Percentiles rank a stretch among this genome's conserved stretches.
Conservation (phyloP, 495 filamentous ascomycete genomes). For the Daldinia childiae region DNA sequence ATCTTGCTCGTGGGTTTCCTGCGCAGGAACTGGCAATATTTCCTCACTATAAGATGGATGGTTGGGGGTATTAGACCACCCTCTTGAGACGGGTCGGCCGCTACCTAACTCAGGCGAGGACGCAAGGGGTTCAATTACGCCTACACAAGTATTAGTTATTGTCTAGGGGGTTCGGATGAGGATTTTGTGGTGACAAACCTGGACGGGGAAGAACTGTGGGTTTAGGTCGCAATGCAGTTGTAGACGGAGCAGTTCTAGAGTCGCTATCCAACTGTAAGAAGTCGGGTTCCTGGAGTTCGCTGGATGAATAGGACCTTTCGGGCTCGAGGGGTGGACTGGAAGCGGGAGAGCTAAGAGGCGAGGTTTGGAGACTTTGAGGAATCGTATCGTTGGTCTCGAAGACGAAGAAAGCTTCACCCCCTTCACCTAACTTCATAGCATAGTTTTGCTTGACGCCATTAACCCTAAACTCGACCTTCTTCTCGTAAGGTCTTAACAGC, state of each 20-base stretch:
- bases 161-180: background rate
- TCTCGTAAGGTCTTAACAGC: slow-evolving; percentile 92
- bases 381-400: slow-evolving; percentile 93
- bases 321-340: slow-evolving; percentile 76
- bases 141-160: slow-evolving; percentile 50
- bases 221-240: slow-evolving; percentile 49
- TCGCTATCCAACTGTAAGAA: slow-evolving; percentile 73
- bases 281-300: slow-evolving; percentile 79
- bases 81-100: slow-evolving; percentile 55
- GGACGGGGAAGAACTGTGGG: slow-evolving; percentile 47
- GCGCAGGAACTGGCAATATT: slow-evolving; percentile 48
- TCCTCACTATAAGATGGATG: slow-evolving; percentile 58
- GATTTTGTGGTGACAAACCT: slow-evolving; percentile 33
- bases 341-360: slow-evolving; percentile 87
- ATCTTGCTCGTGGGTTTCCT: slow-evolving; percentile 59
- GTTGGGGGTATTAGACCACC: slow-evolving; percentile 50
- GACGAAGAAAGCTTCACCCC: slow-evolving; percentile 97
- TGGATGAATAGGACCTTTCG: slow-evolving; percentile 61
- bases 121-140: slow-evolving; percentile 69
- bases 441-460: slow-evolving; percentile 91
- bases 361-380: slow-evolving; percentile 90
- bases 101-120: slow-evolving; percentile 65
- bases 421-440: slow-evolving; percentile 98
- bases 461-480: slow-evolving; percentile 98
- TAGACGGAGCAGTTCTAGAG: slow-evolving; percentile 48